phyloP scores from a whole-genome alignment of 2,329 filamentous ascomycete genomes.

The Grosmannia serpens region DNA sequence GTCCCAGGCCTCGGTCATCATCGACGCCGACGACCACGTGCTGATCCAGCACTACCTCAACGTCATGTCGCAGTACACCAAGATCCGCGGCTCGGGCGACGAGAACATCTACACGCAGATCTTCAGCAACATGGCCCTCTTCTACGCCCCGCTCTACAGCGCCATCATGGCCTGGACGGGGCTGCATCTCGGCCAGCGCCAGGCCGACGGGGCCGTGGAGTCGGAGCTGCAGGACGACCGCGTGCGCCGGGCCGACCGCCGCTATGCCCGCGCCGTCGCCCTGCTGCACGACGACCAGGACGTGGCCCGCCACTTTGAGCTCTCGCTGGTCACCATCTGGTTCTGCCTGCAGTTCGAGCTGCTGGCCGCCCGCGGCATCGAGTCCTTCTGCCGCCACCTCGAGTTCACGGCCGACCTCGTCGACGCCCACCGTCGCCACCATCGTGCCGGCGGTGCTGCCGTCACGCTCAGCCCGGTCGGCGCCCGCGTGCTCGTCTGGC shows the following conservation, averaged over 20 bases:
- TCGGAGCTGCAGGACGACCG: background rate
- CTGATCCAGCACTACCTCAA: slow-evolving; percentile 5
- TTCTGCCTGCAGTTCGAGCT: slow-evolving; percentile 5
- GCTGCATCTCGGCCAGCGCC: slow-evolving; percentile 2
- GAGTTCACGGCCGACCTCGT: slow-evolving; percentile 5
- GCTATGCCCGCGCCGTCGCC: background rate
- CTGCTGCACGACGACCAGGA: slow-evolving; percentile 4
- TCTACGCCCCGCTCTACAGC: slow-evolving; percentile 2
- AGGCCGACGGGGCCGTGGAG: background rate
- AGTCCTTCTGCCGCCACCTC: slow-evolving; percentile 1
- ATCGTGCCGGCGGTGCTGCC: background rate
- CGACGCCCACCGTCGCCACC: slow-evolving; percentile 3
- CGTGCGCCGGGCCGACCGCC: background rate
- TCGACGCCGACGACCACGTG: background rate
- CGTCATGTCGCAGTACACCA: slow-evolving; percentile 4
- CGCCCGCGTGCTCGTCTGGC: slow-evolving; percentile 5
- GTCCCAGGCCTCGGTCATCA: background rate
- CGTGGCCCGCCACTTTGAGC: slow-evolving; percentile 4
- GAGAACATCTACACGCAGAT: slow-evolving; percentile 7
- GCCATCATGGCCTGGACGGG: slow-evolving; percentile 6
- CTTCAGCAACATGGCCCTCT: slow-evolving; percentile 6
- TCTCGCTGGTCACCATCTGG: slow-evolving; percentile 4
- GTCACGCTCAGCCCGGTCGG: background rate
- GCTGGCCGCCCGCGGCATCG: slow-evolving; percentile 2
- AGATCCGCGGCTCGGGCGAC: slow-evolving; percentile 3